Conservation (phyloP, 345 rosid species). For the Murraya paniculata region DNA sequence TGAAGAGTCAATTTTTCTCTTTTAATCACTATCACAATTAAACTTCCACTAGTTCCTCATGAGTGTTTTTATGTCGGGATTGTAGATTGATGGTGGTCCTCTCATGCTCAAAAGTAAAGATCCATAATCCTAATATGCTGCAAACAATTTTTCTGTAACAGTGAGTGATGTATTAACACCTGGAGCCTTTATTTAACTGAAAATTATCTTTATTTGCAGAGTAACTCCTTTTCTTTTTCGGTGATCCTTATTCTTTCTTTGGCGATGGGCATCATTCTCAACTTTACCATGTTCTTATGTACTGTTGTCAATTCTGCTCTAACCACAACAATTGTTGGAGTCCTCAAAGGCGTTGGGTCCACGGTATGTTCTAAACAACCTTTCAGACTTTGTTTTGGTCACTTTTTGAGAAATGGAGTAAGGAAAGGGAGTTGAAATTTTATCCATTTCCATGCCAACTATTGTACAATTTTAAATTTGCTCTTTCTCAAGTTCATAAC, state of each 20-base stretch:
- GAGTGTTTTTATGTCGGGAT: not conserved
- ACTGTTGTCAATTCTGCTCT: conserved; percentile 96
- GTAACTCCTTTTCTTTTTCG: conserved; percentile 70
- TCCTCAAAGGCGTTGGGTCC: conserved; percentile 95
- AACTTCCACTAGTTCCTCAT: not conserved
- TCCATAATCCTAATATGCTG: not conserved
- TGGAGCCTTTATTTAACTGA: conserved; percentile 10
- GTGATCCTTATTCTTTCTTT: conserved; percentile 63
- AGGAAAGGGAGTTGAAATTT: not conserved
- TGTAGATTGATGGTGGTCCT: not conserved
- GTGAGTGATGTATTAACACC: not conserved
- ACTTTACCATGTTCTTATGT: conserved; percentile 95
- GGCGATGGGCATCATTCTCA: conserved; percentile 92
- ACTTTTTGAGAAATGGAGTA: not conserved
- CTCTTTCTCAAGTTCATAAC: not conserved
- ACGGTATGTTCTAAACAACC: conserved; percentile 50
- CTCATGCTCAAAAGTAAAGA: not conserved
- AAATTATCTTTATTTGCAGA: conserved; percentile 44
- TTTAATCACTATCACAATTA: not conserved
- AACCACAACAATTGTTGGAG: conserved; percentile 96
- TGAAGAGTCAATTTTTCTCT: not conserved
- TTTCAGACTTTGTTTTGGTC: not conserved
- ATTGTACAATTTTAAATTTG: not conserved
- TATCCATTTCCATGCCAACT: not conserved
- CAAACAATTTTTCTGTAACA: not conserved